Percentiles rank a stretch among this genome's conserved stretches.
Evolutionary conservation across 768 basidiomycete species (phyloP).

Genomic region (Harrya chromipes): DNA sequence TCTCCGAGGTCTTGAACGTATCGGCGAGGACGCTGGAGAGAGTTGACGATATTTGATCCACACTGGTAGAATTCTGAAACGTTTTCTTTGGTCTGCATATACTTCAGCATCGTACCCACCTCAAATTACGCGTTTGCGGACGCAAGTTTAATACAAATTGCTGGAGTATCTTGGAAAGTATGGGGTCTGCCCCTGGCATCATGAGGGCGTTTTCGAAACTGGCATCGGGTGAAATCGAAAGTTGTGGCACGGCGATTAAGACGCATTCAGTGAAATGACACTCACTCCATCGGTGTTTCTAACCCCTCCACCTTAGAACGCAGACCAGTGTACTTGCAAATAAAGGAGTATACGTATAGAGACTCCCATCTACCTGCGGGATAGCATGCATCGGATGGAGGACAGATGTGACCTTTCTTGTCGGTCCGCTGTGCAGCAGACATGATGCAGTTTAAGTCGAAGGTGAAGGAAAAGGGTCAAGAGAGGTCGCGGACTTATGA

Average conservation of each 20-base stretch:
- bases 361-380: slow-evolving; percentile 86
- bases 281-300: slow-evolving; percentile 82
- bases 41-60: slow-evolving; percentile 79
- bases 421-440: slow-evolving; percentile 33
- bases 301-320: slow-evolving; percentile 75
- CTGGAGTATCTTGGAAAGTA: slow-evolving; percentile 69
- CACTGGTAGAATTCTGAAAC: slow-evolving; percentile 45
- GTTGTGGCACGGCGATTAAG: slow-evolving; percentile 23
- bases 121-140: slow-evolving; percentile 87
- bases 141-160: slow-evolving; percentile 80
- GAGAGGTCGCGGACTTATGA: slow-evolving; percentile 34
- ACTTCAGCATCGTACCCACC: slow-evolving; percentile 47
- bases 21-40: slow-evolving; percentile 67
- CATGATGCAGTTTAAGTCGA: slow-evolving; percentile 34
- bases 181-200: slow-evolving; percentile 64
- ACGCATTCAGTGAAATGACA: slow-evolving; percentile 26
- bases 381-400: slow-evolving; percentile 61
- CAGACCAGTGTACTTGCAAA: slow-evolving; percentile 77
- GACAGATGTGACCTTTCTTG: slow-evolving; percentile 53
- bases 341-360: slow-evolving; percentile 81
- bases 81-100: slow-evolving; percentile 22
- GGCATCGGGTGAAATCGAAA: slow-evolving; percentile 31
- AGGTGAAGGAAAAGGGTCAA: slow-evolving; percentile 37
- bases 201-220: slow-evolving; percentile 82
- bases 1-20: slow-evolving; percentile 68